Evolutionary conservation across 495 filamentous ascomycete species (phyloP), one percentile per base, ranked within the genome.

Genomic region (Trichoderma orchidacearum): DNA sequence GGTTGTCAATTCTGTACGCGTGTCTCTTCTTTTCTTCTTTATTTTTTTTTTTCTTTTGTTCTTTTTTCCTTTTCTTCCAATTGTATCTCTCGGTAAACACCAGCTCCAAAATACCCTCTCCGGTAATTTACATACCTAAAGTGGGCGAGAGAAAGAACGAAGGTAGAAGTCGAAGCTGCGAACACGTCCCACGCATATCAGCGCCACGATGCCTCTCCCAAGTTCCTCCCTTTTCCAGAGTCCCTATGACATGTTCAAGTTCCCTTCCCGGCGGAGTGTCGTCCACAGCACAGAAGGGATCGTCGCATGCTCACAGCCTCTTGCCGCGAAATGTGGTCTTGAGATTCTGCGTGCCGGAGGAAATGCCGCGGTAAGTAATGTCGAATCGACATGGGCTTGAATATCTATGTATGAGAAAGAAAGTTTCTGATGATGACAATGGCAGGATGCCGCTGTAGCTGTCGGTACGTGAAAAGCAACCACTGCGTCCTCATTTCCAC

Each of bases 241-340:
- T 55, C 66, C 72, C 48, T 78, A 78, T 21, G 78, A 72, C 23
- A 77, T 85, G 62, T 73, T 80, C 58, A 78, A 82, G 41, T 95
- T 90, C 68, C 75, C 90, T 9, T 92, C 89, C 65, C 83, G 93
- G 35, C 81, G 93, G 59, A 96, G 90, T 60, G 87, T 90, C 30
- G 87, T 97, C 7, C 90, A 97, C 66, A 96, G 90, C 67, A 87
- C 86, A 17, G 85, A 94, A 67, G 93, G 90, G 31, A 95, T 98
- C 48, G 85, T 98, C 54, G 79, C 92, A 29, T 95, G 87, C 64
- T 89, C 89, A 2, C 93, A 98, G 70, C 89, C 93, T 7, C 76
- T 98, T 52, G 93, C 93, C 9, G 85, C 88, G 17, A 87, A 87
- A 65, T 92, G 89, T 41, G 93, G 93, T 29, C 80, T 96, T 45